Evolutionary conservation across 169 alveolate species (phyloP).

Genomic region (Plasmodium malariae): DNA sequence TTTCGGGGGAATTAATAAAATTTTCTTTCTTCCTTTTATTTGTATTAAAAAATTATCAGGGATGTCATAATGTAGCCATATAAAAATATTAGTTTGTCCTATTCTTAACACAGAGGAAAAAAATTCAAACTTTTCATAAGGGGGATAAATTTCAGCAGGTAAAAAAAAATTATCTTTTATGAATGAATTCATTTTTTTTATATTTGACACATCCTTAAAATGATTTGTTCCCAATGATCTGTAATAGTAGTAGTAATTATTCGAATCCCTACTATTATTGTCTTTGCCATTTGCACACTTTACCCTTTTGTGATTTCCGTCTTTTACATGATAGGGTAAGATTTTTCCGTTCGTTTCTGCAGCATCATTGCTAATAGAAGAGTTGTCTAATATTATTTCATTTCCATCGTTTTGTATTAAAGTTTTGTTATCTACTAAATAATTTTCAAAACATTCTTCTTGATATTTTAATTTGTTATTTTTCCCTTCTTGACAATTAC

Average conservation of each 20-base stretch:
- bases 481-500: not conserved
- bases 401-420: not conserved
- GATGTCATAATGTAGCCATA: constrained; percentile 75
- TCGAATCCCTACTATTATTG: not conserved
- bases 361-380: not conserved
- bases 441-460: not conserved
- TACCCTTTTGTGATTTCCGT: not conserved
- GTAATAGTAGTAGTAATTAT: constrained; percentile 37
- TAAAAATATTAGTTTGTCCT: constrained; percentile 75
- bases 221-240: constrained; percentile 68
- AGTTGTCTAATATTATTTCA: not conserved
- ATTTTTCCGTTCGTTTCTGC: not conserved
- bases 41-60: constrained; percentile 76
- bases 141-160: constrained; percentile 57
- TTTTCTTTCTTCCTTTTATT: constrained; percentile 76
- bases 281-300: not conserved
- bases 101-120: constrained; percentile 73
- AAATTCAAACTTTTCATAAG: constrained; percentile 41
- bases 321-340: not conserved
- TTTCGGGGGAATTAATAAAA: constrained; percentile 66
- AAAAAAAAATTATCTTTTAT: constrained; percentile 70
- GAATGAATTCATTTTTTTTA: constrained; percentile 67
- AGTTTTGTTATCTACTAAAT: not conserved
- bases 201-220: constrained; percentile 71
- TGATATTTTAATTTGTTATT: not conserved